Conservation (phyloP, 805 yeast genomes). For the Schizosaccharomyces pombe region ASM294v3 CU329670.1:4207001-4207500, state of each 20-base stretch:
- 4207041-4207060: conserved; percentile 19
- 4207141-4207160: conserved; percentile 52
- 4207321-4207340: conserved; percentile 48
- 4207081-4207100: conserved; percentile 94
- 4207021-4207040: conserved; percentile 66
- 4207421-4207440: conserved; percentile 24
- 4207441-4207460: no score
- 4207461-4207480: conserved; percentile 15
- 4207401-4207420: conserved; percentile 62
- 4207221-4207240: conserved; percentile 54
- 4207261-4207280: conserved; percentile 19
- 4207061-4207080: conserved; percentile 39
- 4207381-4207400: conserved; percentile 86
- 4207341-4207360: conserved; percentile 32
- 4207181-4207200: conserved; percentile 47
- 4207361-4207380: conserved; percentile 75
- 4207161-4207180: conserved; percentile 79
- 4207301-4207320: conserved; percentile 43
- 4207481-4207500: conserved; percentile 27
- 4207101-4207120: conserved; percentile 48
- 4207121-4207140: conserved; percentile 46
- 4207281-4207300: background rate
- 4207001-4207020: conserved; percentile 51
- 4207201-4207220: conserved; percentile 53
- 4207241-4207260: conserved; percentile 37